Base-by-base conservation (phyloP, 2,329 filamentous ascomycete species). In the Tolypocladium paradoxum region DNA sequence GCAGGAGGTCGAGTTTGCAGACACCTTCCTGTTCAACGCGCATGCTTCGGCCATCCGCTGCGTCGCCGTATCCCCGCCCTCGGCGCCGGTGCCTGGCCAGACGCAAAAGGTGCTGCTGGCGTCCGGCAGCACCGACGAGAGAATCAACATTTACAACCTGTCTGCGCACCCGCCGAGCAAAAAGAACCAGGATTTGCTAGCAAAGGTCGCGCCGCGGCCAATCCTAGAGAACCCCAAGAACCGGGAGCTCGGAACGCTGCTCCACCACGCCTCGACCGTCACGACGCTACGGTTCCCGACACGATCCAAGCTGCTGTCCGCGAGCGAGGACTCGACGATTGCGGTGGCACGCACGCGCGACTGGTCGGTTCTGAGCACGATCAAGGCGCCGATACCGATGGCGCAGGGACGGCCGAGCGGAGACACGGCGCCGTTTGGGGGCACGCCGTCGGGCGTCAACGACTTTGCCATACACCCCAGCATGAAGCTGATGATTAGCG, bases 381-480 rank as follows among this genome's bases (percentile, higher is more conserved):
- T 99, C 70, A 95, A 95, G 71, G 90, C 85, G 18, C 93, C 93
- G 0, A 84, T 88, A 57, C 87, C 93, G 3, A 93, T 91, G 69
- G 76, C 84, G 3, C 75, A 82, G 56, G 90, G 90, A 33, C 78
- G 91, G 57, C 91, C 92, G 11, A 92, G 85, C 60, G 92, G 92
- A 55, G 92, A 96, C 68, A 97, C 92, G 20, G 90, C 90, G 8
- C 84, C 87, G 2, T 80, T 85, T 12, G 90, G 90, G 20, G 87
- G 84, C 48, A 82, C 87, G 29, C 91, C 91, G 0, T 82, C 85
- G n/a, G 93, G 93, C 20, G 83, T 97, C 60, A 97, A 96, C 67
- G 88, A 91, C 67, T 95, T 99, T 68, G 90, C 92, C 2, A 87
- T 99, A 29, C 93, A 99, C 67, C 92, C 93, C 0, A 95, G 88